Percentiles rank a stretch among this genome's conserved stretches.
These are phyloP conservation scores for Cucurbita argyrosperma DNA, from an alignment of 306 rosid genomes.

Conservation along the genomic window DNA sequence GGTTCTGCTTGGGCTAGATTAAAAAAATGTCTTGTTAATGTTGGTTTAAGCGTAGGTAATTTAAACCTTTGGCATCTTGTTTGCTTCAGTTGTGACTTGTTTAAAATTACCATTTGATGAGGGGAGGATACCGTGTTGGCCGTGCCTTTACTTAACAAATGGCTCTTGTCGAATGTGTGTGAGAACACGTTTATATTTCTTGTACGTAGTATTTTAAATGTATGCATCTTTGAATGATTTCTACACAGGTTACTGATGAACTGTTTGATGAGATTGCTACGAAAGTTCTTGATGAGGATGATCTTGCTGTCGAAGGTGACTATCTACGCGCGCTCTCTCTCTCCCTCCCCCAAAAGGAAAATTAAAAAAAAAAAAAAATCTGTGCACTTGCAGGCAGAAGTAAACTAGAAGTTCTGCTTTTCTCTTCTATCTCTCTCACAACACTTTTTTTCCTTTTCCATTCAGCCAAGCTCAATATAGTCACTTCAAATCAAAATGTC, in stretches of 20 bases:
- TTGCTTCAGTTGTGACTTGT: neutral
- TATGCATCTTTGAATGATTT: neutral
- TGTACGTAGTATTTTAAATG: neutral
- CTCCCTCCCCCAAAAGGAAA: neutral
- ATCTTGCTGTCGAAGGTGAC: constrained; percentile 52
- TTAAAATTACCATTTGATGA: neutral
- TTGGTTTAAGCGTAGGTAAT: neutral
- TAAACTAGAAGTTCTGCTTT: neutral
- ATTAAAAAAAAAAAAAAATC: too few species aligned
- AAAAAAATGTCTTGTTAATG: neutral
- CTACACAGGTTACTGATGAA: constrained; percentile 81
- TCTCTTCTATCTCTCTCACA: neutral
- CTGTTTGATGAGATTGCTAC: constrained; percentile 92
- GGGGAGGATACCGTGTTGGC: neutral
- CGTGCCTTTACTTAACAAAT: neutral
- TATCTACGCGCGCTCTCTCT: neutral
- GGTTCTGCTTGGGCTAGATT: neutral
- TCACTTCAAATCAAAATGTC: constrained; percentile 29
- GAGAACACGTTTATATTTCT: neutral
- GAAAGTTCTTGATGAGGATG: constrained; percentile 73
- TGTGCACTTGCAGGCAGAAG: neutral
- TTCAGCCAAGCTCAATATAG: constrained; percentile 26
- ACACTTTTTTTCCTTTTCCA: neutral
- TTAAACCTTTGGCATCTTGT: neutral
- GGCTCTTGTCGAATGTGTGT: neutral